Base-by-base conservation (phyloP, 257 asterid species). In the Petunia secreta region DNA sequence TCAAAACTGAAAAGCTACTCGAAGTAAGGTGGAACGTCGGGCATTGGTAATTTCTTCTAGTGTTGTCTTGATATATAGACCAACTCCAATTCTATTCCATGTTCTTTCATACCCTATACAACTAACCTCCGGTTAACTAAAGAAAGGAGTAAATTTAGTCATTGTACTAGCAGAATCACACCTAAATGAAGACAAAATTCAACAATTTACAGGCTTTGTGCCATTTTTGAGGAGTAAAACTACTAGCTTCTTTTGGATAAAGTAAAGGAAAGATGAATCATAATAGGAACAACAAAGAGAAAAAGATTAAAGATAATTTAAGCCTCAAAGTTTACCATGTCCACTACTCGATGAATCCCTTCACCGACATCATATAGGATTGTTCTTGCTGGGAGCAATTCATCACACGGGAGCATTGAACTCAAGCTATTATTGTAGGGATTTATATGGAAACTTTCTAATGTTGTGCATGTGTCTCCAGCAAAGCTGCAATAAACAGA, bases 351-450 rank as follows among this genome's bases (percentile, higher is more conserved):
- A 80, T 90, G 87, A 73, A 93, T 77, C 84, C 91, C 97, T 40
- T 71, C 81, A 67, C 97, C 85, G 80, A 92, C 86, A 67, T 87
- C 91, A 52, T 5, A 11, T 3, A 95, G 82, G 63, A 88, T 81
- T 1, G 93, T 85, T 84, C 63, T 66, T 48, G 97, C 95, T 3
- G 98, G 87, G 9, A 85, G 85, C 80, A 95, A 75, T 52, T 92
- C 93, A 50, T 90, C 93, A 48, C 98, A 95, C 3, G 99, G 99
- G 14, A 95, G 89, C 69, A 92, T 86, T 34, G 97, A 91, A 84
- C 94, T 93, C 87, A 95, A 82, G 89, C 92, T 93, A 83, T 91
- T 95, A 90, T 93, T 90, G 84, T 91, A 88, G 0, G 97, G 98
- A 82, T 95, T 87, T 67, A 87, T 80, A 73, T 87, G 93, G 84